These are phyloP conservation scores for Diaporthe capsici DNA, from an alignment of 2,329 filamentous ascomycete genomes.

Conservation along the genomic window DNA sequence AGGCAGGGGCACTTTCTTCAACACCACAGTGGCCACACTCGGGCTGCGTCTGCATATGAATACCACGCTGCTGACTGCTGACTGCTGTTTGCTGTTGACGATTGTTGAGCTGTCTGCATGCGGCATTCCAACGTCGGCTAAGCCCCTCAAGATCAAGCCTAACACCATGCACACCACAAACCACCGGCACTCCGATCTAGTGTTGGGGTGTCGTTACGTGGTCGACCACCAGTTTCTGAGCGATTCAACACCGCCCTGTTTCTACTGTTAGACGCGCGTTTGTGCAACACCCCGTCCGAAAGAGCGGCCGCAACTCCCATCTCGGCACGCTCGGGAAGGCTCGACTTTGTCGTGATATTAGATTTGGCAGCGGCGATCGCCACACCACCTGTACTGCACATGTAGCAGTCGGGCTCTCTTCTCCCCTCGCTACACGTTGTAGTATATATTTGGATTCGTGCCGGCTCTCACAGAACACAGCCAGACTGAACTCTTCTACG, in stretches of 20 bases:
- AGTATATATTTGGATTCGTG: background rate
- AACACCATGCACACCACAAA: background rate
- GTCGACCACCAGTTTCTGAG: background rate
- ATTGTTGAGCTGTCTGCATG: background rate
- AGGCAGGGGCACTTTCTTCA: background rate
- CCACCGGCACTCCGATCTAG: background rate
- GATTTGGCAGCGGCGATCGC: constrained; percentile 10
- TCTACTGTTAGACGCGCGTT: constrained; percentile 15
- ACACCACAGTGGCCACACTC: constrained; percentile 2
- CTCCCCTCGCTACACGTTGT: background rate
- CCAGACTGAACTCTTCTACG: background rate
- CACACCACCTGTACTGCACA: constrained; percentile 4
- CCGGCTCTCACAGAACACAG: background rate
- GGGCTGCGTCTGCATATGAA: background rate
- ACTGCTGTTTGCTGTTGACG: background rate
- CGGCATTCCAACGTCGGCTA: background rate
- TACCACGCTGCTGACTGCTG: background rate
- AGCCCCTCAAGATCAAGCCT: background rate
- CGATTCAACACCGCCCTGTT: background rate
- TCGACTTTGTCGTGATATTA: constrained; percentile 12
- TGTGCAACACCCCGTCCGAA: constrained; percentile 13
- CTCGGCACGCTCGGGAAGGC: constrained; percentile 24
- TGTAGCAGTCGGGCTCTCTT: background rate
- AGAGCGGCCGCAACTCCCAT: constrained; percentile 8
- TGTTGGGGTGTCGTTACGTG: background rate